Evolutionary conservation across 2,329 filamentous ascomycete genomes (phyloP), one percentile per base, ranked within the genome.

Genomic region (Aureobasidium vineae): DNA sequence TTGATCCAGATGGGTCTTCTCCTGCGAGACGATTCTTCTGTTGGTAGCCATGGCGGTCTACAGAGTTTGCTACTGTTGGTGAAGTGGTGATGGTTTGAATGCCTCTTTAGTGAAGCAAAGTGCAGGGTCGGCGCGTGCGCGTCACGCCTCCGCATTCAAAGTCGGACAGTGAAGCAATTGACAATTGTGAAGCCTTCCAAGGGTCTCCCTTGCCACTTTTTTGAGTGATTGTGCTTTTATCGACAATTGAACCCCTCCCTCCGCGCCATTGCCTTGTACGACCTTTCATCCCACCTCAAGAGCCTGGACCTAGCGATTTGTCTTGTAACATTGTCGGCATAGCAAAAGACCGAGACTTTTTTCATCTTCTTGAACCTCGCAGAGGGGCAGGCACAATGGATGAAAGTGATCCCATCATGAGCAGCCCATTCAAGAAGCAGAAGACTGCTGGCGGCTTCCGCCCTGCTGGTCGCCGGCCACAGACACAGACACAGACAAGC

Each of bases 11-110:
- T 86, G 80, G 36, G 85, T 86, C 80, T 89, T 90, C 77, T 91
- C 88, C 7, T 82, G 78, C 43, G 83, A 83, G 69, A 88, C 80
- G 73, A 86, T 88, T 73, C 65, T 66, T 52, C 90, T 84, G 77
- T 87, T 83, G 50, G 88, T 89, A 15, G 90, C 82, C 90, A 93
- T 93, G 70, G 63, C 81, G 71, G n/a, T 59, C 26, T 19, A 13
- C 33, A 11, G 33, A 31, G 28, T 47, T 38, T 49, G 45, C 38
- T 49, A 38, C 31, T 26, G 21, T 38, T 45, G 38, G 8, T 26
- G 19, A 19, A 52, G 23, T 23, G 33, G 33, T 28, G 16, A 33
- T 61, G 41, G 40, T 26, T n/a, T 11, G 11, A 54, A 43, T 43
- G 15, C 23, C 41, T 57, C 19, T 21, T 21, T 52, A 23, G 16